A percentile compares a stretch with the other conserved stretches of the same genome.
Evolutionary conservation across 495 filamentous ascomycete genomes (phyloP).

Genomic region (Penicillium steckii): DNA sequence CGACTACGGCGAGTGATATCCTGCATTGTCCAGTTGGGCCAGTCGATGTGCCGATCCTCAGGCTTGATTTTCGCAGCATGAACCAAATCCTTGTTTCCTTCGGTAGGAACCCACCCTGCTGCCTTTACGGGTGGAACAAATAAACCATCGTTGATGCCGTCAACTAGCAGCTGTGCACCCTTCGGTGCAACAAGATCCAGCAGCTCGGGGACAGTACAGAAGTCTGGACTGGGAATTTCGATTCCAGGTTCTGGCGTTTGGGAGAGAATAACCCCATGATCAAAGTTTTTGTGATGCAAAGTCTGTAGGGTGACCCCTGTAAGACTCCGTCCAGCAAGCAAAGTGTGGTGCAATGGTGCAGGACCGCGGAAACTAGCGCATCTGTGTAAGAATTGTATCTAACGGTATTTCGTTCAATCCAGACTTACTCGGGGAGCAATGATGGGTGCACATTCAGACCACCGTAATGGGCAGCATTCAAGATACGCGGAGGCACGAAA

Average conservation of each 20-base stretch:
- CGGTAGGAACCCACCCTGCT: conserved; percentile 32
- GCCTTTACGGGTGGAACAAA: conserved; percentile 63
- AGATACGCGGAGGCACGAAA: conserved; percentile 75
- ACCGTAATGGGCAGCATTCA: conserved; percentile 69
- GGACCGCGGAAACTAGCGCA: conserved; percentile 62
- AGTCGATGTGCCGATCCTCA: conserved; percentile 53
- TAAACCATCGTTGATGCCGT: conserved; percentile 53
- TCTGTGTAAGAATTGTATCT: conserved; percentile 1
- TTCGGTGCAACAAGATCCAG: conserved; percentile 37
- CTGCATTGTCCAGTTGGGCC: conserved; percentile 45
- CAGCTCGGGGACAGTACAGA: conserved; percentile 43
- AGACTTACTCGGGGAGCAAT: conserved; percentile 74
- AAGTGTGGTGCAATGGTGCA: conserved; percentile 77
- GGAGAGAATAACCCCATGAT: conserved; percentile 70
- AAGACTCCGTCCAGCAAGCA: conserved; percentile 53
- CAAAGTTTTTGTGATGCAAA: conserved; percentile 70
- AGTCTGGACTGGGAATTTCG: conserved; percentile 42
- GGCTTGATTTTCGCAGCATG: conserved; percentile 55
- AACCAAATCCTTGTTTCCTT: conserved; percentile 18
- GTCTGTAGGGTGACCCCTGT: conserved; percentile 86
- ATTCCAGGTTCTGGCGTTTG: conserved; percentile 61
- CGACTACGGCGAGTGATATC: conserved; percentile 49
- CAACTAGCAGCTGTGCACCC: conserved; percentile 61
- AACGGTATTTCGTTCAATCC: neutral
- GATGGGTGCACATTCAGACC: conserved; percentile 95